Conservation (phyloP, 2,329 filamentous ascomycete species). For the Trichoderma lentiforme region DNA sequence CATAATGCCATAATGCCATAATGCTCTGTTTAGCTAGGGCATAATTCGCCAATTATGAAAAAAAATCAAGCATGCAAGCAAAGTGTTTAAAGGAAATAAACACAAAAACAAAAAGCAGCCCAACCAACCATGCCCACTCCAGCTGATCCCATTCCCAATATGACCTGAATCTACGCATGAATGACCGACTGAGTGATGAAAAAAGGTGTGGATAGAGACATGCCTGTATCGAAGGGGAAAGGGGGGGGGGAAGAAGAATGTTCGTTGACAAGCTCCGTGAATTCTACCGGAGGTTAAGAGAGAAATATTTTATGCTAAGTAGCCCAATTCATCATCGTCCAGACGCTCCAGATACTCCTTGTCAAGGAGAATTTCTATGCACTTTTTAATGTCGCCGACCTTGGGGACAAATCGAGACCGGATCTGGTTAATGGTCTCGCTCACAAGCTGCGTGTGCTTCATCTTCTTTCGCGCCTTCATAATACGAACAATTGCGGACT, state of each 20-base stretch:
- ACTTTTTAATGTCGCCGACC: constrained; percentile 96
- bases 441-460: constrained; percentile 93
- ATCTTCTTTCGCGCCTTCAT: constrained; percentile 99
- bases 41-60: not conserved
- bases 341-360: constrained; percentile 98
- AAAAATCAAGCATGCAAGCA: not conserved
- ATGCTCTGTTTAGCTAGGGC: not conserved
- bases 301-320: constrained; percentile 66
- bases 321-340: constrained; percentile 90
- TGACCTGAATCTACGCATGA: constrained; percentile 12
- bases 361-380: constrained; percentile 96
- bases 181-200: not conserved
- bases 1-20: not conserved
- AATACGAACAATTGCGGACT: constrained; percentile 98
- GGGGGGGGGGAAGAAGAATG: not conserved
- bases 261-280: not conserved
- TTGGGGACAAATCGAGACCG: constrained; percentile 89
- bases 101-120: not conserved
- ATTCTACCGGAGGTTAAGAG: not conserved
- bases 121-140: constrained; percentile 1
- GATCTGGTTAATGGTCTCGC: constrained; percentile 95
- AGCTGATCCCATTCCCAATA: constrained; percentile 10
- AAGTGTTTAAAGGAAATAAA: not conserved
- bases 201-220: not conserved
- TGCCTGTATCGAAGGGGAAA: not conserved